Conservation (phyloP, 495 filamentous ascomycete genomes). For the Wilcoxina mikolae region DNA sequence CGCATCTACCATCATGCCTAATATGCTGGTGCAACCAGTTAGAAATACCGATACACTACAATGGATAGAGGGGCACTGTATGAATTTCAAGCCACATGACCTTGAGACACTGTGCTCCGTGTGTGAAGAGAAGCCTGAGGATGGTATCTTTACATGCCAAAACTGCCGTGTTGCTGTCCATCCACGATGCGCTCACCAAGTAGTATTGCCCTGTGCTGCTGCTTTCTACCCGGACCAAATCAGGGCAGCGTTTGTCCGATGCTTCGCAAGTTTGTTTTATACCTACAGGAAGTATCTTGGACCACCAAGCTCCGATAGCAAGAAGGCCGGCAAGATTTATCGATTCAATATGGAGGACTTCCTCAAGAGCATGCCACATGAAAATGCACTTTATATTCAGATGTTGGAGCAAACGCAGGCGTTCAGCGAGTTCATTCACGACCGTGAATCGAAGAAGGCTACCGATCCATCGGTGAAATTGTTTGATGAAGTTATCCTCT, state of each 20-base stretch:
- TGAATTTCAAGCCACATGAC: slow-evolving; percentile 58
- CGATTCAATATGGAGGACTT: slow-evolving; percentile 91
- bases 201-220: slow-evolving; percentile 73
- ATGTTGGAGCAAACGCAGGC: slow-evolving; percentile 89
- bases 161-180: slow-evolving; percentile 64
- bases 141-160: slow-evolving; percentile 73
- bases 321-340: slow-evolving; percentile 73
- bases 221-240: slow-evolving; percentile 87
- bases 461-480: slow-evolving; percentile 55
- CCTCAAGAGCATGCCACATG: slow-evolving; percentile 72
- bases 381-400: slow-evolving; percentile 74
- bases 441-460: slow-evolving; percentile 54
- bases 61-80: slow-evolving; percentile 90
- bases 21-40: slow-evolving; percentile 70
- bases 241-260: slow-evolving; percentile 83
- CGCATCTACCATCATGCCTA: slow-evolving; percentile 94
- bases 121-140: slow-evolving; percentile 79
- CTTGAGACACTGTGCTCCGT: slow-evolving; percentile 58
- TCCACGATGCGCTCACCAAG: slow-evolving; percentile 61
- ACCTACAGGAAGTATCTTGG: slow-evolving; percentile 80
- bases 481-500: slow-evolving; percentile 90
- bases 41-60: slow-evolving; percentile 69
- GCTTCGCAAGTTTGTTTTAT: slow-evolving; percentile 85
- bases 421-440: slow-evolving; percentile 94
- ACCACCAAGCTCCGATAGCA: slow-evolving; percentile 64